Base-by-base conservation (phyloP, 805 yeast species). In the Nakazawaea pomicola region DNA sequence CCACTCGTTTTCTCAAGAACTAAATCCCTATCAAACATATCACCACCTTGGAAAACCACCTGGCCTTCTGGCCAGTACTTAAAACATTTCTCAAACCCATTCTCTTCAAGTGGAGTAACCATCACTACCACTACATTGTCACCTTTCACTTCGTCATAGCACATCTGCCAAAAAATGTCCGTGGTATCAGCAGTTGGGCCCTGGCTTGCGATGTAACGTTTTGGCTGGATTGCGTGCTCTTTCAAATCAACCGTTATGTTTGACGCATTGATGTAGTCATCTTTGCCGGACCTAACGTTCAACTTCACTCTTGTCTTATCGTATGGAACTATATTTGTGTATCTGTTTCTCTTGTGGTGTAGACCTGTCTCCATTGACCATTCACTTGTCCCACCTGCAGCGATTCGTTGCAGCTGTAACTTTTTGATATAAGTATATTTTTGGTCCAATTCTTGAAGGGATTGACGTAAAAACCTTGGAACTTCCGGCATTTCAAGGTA, bases 101-200 rank as follows among this genome's bases (percentile, higher is more conserved):
- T 47, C 46, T 73, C 79, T 11, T 46, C 49, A 23, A 86, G 59
- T 0, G 93, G 87, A 0, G 95, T 83, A 29, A 84, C 72, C 91
- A 83, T 84, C 12, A 83, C 76, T 9, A 84, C 64, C 1, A 76
- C 74, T 3, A 78, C 70, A 6, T 47, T 43, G 17, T 47, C 33
- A 4, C 48, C 45, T 23, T 38, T 14, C 10, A 53, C 45, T n/a
- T 60, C 50, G 21, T 54, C 49, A 36, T 49, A 48, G 38, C 58
- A 56, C 63, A 53, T 61, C 29, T 67, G 59, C 79, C 80, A 74
- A 49, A 75, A 75, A 36, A 67, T 68, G 30, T 57, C 61, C 12
- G 54, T 50, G 1, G 78, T 73, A 12, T 41, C 35, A 0, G 44
- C 36, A n/a, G 67, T 53, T 2, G 80, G 80, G 2, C 91, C 95